phyloP scores from a whole-genome alignment of 192 early-diverging fungal species.

The Endogone sp. region DNA sequence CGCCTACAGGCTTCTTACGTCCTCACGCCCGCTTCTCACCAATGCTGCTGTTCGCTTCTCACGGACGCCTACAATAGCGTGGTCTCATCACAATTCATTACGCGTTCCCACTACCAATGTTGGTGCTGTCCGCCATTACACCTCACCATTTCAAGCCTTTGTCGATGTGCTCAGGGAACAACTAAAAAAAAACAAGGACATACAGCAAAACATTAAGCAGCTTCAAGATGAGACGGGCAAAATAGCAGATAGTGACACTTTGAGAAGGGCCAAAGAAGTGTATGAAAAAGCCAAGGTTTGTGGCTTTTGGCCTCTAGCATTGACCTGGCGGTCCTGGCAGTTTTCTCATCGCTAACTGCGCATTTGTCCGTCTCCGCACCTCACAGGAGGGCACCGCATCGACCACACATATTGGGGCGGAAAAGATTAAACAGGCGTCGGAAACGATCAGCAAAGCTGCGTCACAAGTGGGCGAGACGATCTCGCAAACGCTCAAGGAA shows the following conservation, averaged over 20 bases:
- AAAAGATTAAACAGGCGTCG: constrained; percentile 54
- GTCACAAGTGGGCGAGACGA: constrained; percentile 58
- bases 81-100: not conserved
- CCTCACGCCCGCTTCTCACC: not conserved
- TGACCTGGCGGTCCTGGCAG: too few species aligned
- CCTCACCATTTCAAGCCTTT: constrained; percentile 71
- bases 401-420: constrained; percentile 31
- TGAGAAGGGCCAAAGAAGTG: constrained; percentile 82
- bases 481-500: constrained; percentile 61
- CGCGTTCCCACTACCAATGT: not conserved
- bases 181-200: constrained; percentile 90
- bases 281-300: constrained; percentile 53
- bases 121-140: constrained; percentile 19
- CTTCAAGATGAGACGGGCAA: constrained; percentile 79
- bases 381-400: constrained; percentile 35
- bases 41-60: not conserved
- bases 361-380: not conserved
- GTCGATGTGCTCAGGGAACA: constrained; percentile 89
- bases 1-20: not conserved
- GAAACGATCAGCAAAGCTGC: constrained; percentile 70
- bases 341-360: not conserved
- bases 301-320: not conserved
- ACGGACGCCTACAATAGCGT: not conserved
- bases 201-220: constrained; percentile 89
- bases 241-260: constrained; percentile 79